Conservation (phyloP, 2,329 filamentous ascomycete species). For the Chaetomiaceae sp. region DNA sequence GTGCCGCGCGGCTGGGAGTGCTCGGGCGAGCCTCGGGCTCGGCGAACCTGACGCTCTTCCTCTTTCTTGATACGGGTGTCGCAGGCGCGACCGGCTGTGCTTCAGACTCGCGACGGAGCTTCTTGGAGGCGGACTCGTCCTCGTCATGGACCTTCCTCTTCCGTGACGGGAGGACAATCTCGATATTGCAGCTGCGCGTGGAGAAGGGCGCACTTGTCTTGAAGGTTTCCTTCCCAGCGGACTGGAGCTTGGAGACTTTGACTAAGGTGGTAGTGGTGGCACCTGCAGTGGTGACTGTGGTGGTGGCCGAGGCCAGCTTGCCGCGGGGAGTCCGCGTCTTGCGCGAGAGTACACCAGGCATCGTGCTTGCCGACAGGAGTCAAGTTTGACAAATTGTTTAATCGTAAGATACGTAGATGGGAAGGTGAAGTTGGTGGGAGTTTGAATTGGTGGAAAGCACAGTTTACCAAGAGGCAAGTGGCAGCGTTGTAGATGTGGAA, state of each 20-base stretch:
- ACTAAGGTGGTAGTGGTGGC: slow-evolving; percentile 42
- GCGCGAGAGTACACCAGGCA: slow-evolving; percentile 26
- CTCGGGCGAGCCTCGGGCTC: slow-evolving; percentile 12
- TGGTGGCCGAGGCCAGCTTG: slow-evolving; percentile 16
- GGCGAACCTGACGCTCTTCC: slow-evolving; percentile 23
- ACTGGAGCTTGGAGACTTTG: slow-evolving; percentile 43
- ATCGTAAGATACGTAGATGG: neutral
- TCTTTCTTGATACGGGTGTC: slow-evolving; percentile 28
- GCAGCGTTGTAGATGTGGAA: neutral
- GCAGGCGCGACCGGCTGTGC: slow-evolving; percentile 18
- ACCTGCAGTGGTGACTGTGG: slow-evolving; percentile 22
- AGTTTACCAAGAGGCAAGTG: neutral
- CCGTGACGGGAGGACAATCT: slow-evolving; percentile 30
- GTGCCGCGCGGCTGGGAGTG: slow-evolving; percentile 8
- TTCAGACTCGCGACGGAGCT: slow-evolving; percentile 17
- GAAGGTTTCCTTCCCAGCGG: slow-evolving; percentile 25
- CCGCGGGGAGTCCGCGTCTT: slow-evolving; percentile 22
- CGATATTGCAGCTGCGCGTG: slow-evolving; percentile 26
- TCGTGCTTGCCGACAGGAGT: slow-evolving; percentile 23
- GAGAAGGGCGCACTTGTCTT: slow-evolving; percentile 31
- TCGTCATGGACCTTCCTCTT: slow-evolving; percentile 39
- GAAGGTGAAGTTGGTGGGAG: neutral
- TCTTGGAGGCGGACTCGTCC: slow-evolving; percentile 26
- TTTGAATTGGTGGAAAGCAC: slow-evolving; percentile 11
- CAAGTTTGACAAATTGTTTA: neutral